Evolutionary conservation across 768 basidiomycete genomes (phyloP), one percentile per base, ranked within the genome.

Genomic region (Xerocomus potaroensis): DNA sequence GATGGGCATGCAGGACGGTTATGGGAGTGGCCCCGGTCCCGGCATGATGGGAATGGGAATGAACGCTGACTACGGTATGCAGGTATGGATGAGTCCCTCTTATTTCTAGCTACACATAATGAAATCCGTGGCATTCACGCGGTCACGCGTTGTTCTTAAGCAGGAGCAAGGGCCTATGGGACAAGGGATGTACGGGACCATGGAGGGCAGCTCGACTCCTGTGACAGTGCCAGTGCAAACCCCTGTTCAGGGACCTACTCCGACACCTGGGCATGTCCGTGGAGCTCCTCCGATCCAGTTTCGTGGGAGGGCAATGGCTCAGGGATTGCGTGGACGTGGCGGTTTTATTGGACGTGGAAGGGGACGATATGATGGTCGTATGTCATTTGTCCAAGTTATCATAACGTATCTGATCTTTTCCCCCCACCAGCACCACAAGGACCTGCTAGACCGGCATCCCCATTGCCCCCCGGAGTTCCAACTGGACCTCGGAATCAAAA

Each of bases 401-500:
- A 23, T 41, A 4, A 15, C 29, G 35, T 53, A 6, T 31, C 32
- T 50, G 44, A 53, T 40, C 21, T 18, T 4, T 45, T 38, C 26
- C 31, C 31, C 27, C 32, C 30, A 30, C 30, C 32, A 65, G 64
- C 64, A 39, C 76, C 79, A 21, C 71, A 73, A 45, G 72, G 74
- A 7, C 81, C 85, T 32, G 81, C 81, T 29, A 78, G 89, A 48
- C 84, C 90, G 4, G 84, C 88, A 6, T 91, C 90, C 0, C 90
- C 90, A 15, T 74, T 92, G 1, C 90, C 90, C 1, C 88, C 90
- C 12, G 83, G 83, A 48, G 90, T 92, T 16, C 90, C 90, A 1
- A 92, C 90, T 0, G 90, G 90, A 1, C 90, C 90, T 11, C 75
- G 90, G 35, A 91, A 91, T 63, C 86, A 87, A 65, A 88, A 87